Percentiles rank a stretch among this genome's conserved stretches.
Evolutionary conservation across 2,329 filamentous ascomycete species (phyloP).

Genomic region (Aspergillus pseudoglaucus): DNA sequence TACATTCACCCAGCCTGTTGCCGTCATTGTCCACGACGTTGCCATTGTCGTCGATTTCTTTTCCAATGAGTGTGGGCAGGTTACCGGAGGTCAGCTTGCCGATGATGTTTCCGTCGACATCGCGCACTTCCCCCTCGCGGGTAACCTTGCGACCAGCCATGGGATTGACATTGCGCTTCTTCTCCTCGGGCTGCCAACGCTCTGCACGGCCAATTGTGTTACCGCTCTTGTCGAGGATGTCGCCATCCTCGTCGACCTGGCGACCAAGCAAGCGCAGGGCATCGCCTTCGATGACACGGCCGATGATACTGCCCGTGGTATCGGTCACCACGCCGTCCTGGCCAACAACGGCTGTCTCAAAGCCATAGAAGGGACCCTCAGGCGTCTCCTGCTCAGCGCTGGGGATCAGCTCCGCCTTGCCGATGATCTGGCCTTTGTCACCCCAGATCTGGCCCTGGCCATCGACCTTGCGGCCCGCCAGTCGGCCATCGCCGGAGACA

Average conservation of each 20-base stretch:
- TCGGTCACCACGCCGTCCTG: constrained; percentile 51
- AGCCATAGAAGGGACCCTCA: constrained; percentile 56
- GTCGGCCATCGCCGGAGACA: constrained; percentile 50
- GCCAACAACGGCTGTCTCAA: constrained; percentile 49
- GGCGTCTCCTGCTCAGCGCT: constrained; percentile 43
- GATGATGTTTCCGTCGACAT: constrained; percentile 41
- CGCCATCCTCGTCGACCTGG: constrained; percentile 61
- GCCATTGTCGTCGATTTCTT: constrained; percentile 44
- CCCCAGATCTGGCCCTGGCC: constrained; percentile 59
- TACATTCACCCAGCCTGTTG: constrained; percentile 59
- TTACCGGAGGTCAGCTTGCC: constrained; percentile 42
- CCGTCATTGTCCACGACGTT: constrained; percentile 53
- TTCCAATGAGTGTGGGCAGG: constrained; percentile 35
- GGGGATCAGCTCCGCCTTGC: constrained; percentile 51
- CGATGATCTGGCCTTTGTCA: constrained; percentile 56
- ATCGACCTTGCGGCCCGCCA: constrained; percentile 58
- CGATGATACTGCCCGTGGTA: constrained; percentile 39
- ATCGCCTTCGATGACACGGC: constrained; percentile 59
- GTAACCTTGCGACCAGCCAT: constrained; percentile 52
- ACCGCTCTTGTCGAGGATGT: constrained; percentile 61
- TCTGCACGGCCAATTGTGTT: constrained; percentile 63
- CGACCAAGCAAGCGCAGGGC: constrained; percentile 58
- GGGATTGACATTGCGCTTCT: constrained; percentile 51
- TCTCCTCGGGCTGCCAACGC: constrained; percentile 58
- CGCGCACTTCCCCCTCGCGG: constrained; percentile 44